A percentile compares a stretch with the other conserved stretches of the same genome.
Evolutionary conservation across 2,329 filamentous ascomycete species (phyloP).

Genomic region (Penicillium sumatraense): DNA sequence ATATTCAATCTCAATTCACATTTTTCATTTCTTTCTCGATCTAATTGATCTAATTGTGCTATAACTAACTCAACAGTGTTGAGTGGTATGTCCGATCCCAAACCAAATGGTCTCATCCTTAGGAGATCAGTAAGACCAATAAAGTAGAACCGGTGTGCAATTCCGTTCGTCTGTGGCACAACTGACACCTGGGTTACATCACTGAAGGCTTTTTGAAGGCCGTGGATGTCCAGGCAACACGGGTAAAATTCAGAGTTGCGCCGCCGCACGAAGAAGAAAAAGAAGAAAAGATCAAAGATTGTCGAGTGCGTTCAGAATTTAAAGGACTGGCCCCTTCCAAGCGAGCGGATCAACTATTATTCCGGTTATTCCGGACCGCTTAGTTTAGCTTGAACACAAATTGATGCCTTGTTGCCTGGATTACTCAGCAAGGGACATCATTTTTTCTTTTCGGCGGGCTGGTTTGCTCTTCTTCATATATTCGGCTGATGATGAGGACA

Average conservation of each 20-base stretch:
- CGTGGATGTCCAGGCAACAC: constrained; percentile 75
- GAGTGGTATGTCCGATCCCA: constrained; percentile 60
- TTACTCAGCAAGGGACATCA: not conserved
- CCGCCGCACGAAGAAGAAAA: constrained; percentile 79
- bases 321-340: constrained; percentile 18
- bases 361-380: constrained; percentile 18
- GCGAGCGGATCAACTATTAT: constrained; percentile 18
- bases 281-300: constrained; percentile 44
- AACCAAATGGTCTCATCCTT: constrained; percentile 52
- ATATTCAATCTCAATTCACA: too few relatives aligned
- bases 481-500: constrained; percentile 50
- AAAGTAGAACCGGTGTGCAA: constrained; percentile 70
- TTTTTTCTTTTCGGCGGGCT: constrained; percentile 7
- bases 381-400: not conserved
- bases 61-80: not conserved
- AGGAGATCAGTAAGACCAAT: constrained; percentile 50
- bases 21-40: too few relatives aligned
- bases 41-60: not conserved
- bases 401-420: not conserved
- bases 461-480: constrained; percentile 24
- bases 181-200: constrained; percentile 72
- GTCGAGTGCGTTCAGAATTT: constrained; percentile 19
- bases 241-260: constrained; percentile 71
- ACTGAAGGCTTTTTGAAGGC: constrained; percentile 37
- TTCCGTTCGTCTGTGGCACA: constrained; percentile 78